phyloP scores from a whole-genome alignment of 2,329 filamentous ascomycete genomes.

The Lachnellula willkommii region DNA sequence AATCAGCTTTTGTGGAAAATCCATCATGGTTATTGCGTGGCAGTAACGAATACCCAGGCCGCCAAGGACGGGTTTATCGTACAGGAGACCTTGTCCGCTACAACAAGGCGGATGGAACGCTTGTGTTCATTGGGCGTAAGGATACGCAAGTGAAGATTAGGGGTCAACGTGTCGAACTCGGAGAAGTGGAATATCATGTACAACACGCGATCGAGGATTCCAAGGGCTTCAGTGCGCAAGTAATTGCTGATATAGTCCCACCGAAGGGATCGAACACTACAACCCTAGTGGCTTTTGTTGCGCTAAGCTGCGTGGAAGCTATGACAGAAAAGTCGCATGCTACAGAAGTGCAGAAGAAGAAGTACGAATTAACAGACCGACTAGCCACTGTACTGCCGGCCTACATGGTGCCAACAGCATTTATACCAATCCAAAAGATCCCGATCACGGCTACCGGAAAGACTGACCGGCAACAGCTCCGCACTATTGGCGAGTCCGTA shows the following conservation, averaged over 20 bases:
- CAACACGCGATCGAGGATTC: background rate
- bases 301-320: background rate
- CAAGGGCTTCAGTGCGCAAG: background rate
- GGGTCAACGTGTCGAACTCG: constrained; percentile 73
- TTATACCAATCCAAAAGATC: background rate
- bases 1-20: background rate
- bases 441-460: background rate
- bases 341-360: background rate
- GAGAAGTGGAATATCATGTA: constrained; percentile 54
- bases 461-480: background rate
- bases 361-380: background rate
- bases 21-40: background rate
- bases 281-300: background rate
- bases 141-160: constrained; percentile 68
- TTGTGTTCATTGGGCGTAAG: background rate
- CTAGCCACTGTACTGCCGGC: background rate
- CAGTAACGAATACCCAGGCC: background rate
- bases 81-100: background rate
- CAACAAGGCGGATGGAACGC: background rate
- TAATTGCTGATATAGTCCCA: background rate
- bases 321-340: background rate
- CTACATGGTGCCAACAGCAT: background rate
- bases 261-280: background rate
- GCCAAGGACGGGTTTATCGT: background rate
- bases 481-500: background rate